A percentile compares a stretch with the other conserved stretches of the same genome.
Evolutionary conservation across 345 rosid species (phyloP).

Genomic region (Pugionium dolabratum): DNA sequence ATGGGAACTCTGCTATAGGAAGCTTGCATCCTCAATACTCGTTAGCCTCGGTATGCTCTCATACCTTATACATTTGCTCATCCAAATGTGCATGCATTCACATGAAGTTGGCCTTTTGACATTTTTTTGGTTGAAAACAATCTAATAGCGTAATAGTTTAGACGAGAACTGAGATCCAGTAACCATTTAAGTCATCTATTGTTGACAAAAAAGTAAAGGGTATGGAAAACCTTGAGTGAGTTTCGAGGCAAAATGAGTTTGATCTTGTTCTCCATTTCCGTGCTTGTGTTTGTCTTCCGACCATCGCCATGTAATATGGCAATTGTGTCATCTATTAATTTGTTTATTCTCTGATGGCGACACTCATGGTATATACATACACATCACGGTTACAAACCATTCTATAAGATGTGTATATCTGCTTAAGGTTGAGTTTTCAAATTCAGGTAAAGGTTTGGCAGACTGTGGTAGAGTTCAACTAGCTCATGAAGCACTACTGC

Average conservation of each 20-base stretch:
- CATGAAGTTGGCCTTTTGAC: constrained; percentile 25
- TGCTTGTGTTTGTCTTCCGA: constrained; percentile 19
- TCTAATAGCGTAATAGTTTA: constrained; percentile 14
- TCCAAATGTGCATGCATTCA: constrained; percentile 22
- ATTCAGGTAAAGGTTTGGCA: constrained; percentile 74
- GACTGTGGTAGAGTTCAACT: constrained; percentile 54
- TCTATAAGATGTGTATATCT: constrained; percentile 23
- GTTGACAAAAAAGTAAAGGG: constrained; percentile 9
- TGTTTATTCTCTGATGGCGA: background rate
- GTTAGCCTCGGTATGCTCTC: constrained; percentile 60
- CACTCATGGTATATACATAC: background rate
- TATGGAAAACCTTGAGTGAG: constrained; percentile 18
- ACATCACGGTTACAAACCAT: constrained; percentile 5
- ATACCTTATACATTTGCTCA: constrained; percentile 21
- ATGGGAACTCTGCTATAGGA: constrained; percentile 73
- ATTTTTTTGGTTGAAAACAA: constrained; percentile 9
- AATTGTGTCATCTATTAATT: constrained; percentile 8
- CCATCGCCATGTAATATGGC: constrained; percentile 18
- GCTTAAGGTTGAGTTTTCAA: constrained; percentile 26
- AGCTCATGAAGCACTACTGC: constrained; percentile 61
- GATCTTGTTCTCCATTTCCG: constrained; percentile 22
- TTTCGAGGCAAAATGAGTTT: constrained; percentile 16
- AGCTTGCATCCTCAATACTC: constrained; percentile 55
- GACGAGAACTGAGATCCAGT: constrained; percentile 21
- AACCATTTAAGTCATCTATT: background rate